Evolutionary conservation across 768 basidiomycete genomes (phyloP).

Genomic region (Boletus huronensis): DNA sequence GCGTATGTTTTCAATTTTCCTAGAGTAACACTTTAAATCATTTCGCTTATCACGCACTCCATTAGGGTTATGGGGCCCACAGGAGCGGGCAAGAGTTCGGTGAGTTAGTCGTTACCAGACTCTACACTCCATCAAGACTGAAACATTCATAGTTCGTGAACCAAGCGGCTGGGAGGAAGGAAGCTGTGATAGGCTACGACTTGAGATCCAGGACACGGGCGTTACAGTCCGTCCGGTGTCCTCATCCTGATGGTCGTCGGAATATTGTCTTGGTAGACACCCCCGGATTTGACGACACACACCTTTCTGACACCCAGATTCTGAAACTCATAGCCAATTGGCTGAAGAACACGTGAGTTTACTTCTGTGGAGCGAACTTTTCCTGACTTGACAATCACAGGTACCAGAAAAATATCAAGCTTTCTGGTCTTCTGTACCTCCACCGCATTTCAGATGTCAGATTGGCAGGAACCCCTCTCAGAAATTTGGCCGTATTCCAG

Average conservation of each 20-base stretch:
- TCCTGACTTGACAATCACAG: not conserved
- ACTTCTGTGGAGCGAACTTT: not conserved
- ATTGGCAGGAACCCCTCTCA: slow-evolving; percentile 8
- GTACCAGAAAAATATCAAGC: slow-evolving; percentile 9
- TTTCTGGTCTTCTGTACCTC: slow-evolving; percentile 12
- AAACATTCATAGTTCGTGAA: slow-evolving; percentile 14
- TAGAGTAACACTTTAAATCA: not conserved
- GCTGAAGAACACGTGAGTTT: slow-evolving; percentile 16
- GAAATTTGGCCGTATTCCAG: slow-evolving; percentile 8
- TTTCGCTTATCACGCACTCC: not conserved
- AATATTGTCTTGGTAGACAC: slow-evolving; percentile 17
- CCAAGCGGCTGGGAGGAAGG: not conserved
- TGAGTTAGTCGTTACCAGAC: not conserved
- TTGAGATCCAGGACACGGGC: slow-evolving; percentile 9
- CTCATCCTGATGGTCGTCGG: slow-evolving; percentile 14
- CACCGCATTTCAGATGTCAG: slow-evolving; percentile 14
- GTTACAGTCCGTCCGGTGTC: slow-evolving; percentile 7
- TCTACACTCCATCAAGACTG: not conserved
- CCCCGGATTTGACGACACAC: slow-evolving; percentile 18
- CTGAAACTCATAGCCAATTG: slow-evolving; percentile 12
- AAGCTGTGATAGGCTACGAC: not conserved
- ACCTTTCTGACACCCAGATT: slow-evolving; percentile 6
- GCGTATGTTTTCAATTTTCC: slow-evolving; percentile 17
- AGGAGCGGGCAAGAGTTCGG: slow-evolving; percentile 18
- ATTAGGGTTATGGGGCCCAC: slow-evolving; percentile 18